Evolutionary conservation across 2,329 filamentous ascomycete species (phyloP), one percentile per base, ranked within the genome.

Genomic region (Pseudopyrenochaeta lycopersici): DNA sequence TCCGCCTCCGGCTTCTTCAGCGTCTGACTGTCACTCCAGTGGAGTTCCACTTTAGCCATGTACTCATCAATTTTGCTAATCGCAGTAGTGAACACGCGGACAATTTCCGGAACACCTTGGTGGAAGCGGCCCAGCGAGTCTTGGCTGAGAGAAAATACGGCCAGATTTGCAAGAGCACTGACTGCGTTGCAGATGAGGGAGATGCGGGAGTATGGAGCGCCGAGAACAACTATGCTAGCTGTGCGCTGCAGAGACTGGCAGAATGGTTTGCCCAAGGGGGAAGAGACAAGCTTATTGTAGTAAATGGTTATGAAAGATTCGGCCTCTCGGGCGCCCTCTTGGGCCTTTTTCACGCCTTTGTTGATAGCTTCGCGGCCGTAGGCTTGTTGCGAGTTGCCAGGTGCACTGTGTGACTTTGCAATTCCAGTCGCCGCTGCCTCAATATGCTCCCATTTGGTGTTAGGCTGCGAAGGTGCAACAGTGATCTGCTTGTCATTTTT

Each of bases 61-160:
- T 96, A 92, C 1, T 72, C 77, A 66, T 96, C 89, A 3, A 97
- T 78, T 61, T 86, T 86, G 49, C 80, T 82, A 50, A 92, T 87
- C 0, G 90, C 87, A 0, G 74, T 64, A 0, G 91, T 93, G 56
- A 96, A 85, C 1, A 87, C 85, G 41, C 89, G 85, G 45, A 97
- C 85, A 51, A 96, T 88, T 43, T 78, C 78, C 1, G 90, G 86
- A 2, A 98, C 87, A 60, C 95, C 90, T 38, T 87, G 83, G 62
- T 96, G 89, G n/a, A 96, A 94, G 63, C 91, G 90, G 12, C 94
- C 94, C 69, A 88, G 95, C 41, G 84, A 84, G 72, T 98, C 94
- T 74, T 98, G 93, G 3, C 81, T 80, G 48, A 97, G 77, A 74
- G 90, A 94, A 57, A 85, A 84, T 3, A 91, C 84, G 0, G 90